phyloP scores from a whole-genome alignment of 73 alveolate species.

The Paramecium caudatum region DNA sequence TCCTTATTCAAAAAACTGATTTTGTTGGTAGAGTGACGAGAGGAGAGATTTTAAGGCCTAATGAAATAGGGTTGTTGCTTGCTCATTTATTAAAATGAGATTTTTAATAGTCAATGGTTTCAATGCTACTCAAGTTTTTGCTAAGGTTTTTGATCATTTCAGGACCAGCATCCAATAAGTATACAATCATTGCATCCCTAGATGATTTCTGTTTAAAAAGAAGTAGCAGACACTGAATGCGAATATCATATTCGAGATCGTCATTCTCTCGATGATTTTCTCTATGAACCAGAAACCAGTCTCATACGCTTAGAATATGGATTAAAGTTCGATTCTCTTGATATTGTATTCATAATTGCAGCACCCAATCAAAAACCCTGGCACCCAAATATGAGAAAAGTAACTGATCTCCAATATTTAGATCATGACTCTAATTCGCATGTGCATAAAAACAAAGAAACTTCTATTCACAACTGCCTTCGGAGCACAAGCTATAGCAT shows the following conservation, averaged over 20 bases:
- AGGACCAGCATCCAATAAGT: neutral
- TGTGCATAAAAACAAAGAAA: constrained; percentile 72
- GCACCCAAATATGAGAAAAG: constrained; percentile 62
- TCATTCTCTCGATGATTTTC: constrained; percentile 66
- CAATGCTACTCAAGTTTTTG: neutral
- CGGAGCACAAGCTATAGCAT: constrained; percentile 68
- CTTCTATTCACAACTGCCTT: constrained; percentile 55
- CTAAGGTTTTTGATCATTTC: constrained; percentile 25
- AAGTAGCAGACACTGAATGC: constrained; percentile 71
- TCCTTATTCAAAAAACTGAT: constrained; percentile 12
- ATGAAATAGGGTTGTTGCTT: constrained; percentile 33
- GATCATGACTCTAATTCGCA: constrained; percentile 56
- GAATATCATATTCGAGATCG: constrained; percentile 72
- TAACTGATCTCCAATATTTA: neutral
- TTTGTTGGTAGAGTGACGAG: constrained; percentile 6
- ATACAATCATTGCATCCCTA: neutral
- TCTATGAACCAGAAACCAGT: constrained; percentile 69
- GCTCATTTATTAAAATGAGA: constrained; percentile 49
- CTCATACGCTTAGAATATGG: constrained; percentile 47
- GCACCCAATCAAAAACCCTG: constrained; percentile 69
- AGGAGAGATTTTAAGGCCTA: constrained; percentile 4
- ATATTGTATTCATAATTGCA: constrained; percentile 66
- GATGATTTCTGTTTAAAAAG: constrained; percentile 52
- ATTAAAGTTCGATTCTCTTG: constrained; percentile 61
- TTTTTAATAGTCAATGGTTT: constrained; percentile 47